Evolutionary conservation across 2,329 filamentous ascomycete species (phyloP).

Genomic region (Xylariaceae sp.): DNA sequence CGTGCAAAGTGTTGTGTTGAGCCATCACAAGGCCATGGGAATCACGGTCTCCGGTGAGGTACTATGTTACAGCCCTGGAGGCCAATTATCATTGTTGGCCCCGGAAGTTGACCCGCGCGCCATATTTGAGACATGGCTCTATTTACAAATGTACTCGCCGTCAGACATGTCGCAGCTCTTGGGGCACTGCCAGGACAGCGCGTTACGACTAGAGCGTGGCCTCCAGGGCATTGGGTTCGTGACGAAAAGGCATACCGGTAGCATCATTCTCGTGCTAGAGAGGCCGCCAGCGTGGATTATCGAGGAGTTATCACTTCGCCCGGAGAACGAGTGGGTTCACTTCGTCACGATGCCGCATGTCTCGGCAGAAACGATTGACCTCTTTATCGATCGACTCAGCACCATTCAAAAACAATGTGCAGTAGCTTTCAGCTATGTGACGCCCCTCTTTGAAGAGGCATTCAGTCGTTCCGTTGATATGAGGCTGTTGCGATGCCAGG

Average conservation of each 20-base stretch:
- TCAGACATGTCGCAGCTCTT: conserved; percentile 2
- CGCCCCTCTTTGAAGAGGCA: not conserved
- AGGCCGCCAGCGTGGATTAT: conserved; percentile 6
- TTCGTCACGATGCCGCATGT: conserved; percentile 8
- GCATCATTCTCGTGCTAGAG: conserved; percentile 4
- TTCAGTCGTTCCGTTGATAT: not conserved
- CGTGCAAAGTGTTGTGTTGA: conserved; percentile 9
- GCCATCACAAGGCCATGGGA: conserved; percentile 12
- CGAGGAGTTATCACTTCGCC: conserved; percentile 8
- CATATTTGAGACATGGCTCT: conserved; percentile 12
- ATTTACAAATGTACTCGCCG: conserved; percentile 1
- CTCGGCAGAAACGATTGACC: conserved; percentile 4
- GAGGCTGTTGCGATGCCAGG: not conserved
- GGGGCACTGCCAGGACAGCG: conserved; percentile 4
- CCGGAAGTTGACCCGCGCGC: conserved; percentile 2
- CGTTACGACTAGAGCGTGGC: conserved; percentile 1
- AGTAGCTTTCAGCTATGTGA: conserved; percentile 2
- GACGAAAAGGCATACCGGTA: conserved; percentile 2
- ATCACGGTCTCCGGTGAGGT: conserved; percentile 10
- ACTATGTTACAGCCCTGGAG: conserved; percentile 5
- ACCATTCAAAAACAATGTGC: not conserved
- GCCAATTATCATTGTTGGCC: not conserved
- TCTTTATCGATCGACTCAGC: conserved; percentile 3
- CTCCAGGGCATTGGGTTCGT: conserved; percentile 1
- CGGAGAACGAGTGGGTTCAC: conserved; percentile 9